Evolutionary conservation across 2,329 filamentous ascomycete genomes (phyloP), one percentile per base, ranked within the genome.

Genomic region (Venturiaceae sp.): DNA sequence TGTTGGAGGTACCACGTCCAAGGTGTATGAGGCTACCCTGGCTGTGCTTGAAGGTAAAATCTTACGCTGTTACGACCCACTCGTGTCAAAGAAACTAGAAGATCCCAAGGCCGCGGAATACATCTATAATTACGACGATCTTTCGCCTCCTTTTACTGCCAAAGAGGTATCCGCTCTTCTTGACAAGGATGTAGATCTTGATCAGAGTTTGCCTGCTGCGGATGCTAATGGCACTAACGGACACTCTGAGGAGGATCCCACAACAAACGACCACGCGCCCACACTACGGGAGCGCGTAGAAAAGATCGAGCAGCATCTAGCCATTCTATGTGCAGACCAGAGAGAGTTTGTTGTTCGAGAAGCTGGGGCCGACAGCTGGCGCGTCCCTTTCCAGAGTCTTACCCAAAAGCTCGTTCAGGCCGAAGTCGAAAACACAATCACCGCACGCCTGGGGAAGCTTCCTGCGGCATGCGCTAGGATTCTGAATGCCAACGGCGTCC

Each of bases 381-480:
- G 84, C 0, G 83, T 97, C 5, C 86, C 96, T 66, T 95, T 94
- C 68, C 79, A 82, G n/a, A 78, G 81, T 8, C 77, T 97, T 3
- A 79, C 90, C 55, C 79, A 83, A 46, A 80, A 81, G 55, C 75
- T 97, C 34, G 85, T 87, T 47, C 86, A 92, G 66, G 75, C 82
- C 5, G 90, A 96, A 69, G 77, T 97, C 32, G 90, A 96, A 70
- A 84, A 85, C 14, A 86, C 91, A 44, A 86, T 97, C 58, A 83
- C 87, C 62, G 83, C 90, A 56, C 83, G 84, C 2, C 91, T 90
- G 64, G 91, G 90, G 7, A 81, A 83, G 7, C 78, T 87, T 52
- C 90, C 90, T 0, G 80, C 92, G 19, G 88, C 92, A 8, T 78
- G 99, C n/a, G 82, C 91, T 21, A 87, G 90, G 21, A 90, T 97